phyloP scores from a whole-genome alignment of 2,329 filamentous ascomycete species.

The Penicillium sp. region DNA sequence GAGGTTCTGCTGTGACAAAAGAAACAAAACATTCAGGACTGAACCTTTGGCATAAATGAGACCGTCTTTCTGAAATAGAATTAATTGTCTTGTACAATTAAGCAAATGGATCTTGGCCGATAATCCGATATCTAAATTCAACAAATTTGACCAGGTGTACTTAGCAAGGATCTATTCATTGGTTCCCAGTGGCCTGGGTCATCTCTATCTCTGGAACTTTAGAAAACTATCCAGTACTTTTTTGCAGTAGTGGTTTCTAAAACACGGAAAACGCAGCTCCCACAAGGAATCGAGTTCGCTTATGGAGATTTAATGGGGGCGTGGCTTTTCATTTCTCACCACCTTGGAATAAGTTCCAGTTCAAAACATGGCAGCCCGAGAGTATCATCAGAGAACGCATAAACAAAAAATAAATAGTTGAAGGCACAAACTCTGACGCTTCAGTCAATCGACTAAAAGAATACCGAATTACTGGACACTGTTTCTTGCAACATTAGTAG shows the following conservation, averaged over 20 bases:
- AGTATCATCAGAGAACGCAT: not conserved
- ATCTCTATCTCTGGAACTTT: not conserved
- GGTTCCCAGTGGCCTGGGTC: not conserved
- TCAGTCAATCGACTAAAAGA: not conserved
- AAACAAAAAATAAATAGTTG: not conserved
- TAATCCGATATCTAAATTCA: not conserved
- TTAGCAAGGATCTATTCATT: not conserved
- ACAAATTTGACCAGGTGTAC: not conserved
- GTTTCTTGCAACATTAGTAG: slow-evolving; percentile 5
- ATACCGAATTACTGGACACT: slow-evolving; percentile 25
- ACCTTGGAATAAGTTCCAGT: not conserved
- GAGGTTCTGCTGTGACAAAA: not conserved
- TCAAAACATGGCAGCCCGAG: not conserved
- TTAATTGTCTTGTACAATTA: not conserved
- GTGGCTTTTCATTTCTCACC: not conserved
- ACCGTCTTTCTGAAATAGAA: not conserved
- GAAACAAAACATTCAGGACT: not conserved
- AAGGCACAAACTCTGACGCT: not conserved
- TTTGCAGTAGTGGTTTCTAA: not conserved
- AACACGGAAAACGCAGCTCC: not conserved
- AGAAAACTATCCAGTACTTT: not conserved
- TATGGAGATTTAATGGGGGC: not conserved
- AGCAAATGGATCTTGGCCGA: not conserved
- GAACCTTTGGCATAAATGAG: not conserved
- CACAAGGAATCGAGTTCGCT: not conserved